Base-by-base conservation (phyloP, 345 rosid species). In the Laguncularia racemosa region DNA sequence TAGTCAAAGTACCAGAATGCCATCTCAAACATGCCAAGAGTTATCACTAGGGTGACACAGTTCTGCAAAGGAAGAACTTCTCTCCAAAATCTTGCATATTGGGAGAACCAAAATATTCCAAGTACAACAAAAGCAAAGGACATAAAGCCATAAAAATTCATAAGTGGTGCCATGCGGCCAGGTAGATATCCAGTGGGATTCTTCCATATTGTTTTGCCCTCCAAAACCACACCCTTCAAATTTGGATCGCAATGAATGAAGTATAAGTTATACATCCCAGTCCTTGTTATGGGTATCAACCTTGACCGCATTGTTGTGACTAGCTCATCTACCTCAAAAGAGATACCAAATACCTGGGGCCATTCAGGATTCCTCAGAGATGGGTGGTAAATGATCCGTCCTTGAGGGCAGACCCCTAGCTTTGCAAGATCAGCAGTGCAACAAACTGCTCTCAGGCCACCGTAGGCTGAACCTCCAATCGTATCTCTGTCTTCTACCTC, bases 381-480 rank as follows among this genome's bases (percentile, higher is more conserved):
- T 52, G 89, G 95, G n/a, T 83, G 96, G 67, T 79, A 68, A 66
- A 93, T 93, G 67, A 89, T 73, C 50, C 81, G 90, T 40, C 99
- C 97, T 50, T 78, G 78, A 0, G 60, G 46, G 67, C 99, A 93
- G 16, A 74, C 92, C 46, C 97, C 97, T 56, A 89, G 69, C 73
- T 87, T 93, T 0, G 97, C 92, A 44, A 89, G 82, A 82, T 93
- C 97, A 23, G 85, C 76, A 0, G 97, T 87, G 76, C 96, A 93
- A 57, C 97, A 87, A 47, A 93, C 79, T 55, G 99, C 97, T 71
- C 95, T 90, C 71, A 87, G 97, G 46, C 99, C 99, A 9, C 99
- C 99, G 72, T 90, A 90, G 52, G 92, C 99, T 0, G 97, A 93
- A 56, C 99, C 97, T 23, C 99, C 97, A 53, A 93, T 77, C 33